Conservation (phyloP, 495 filamentous ascomycete genomes). For the Penicillium cinerascens region DNA sequence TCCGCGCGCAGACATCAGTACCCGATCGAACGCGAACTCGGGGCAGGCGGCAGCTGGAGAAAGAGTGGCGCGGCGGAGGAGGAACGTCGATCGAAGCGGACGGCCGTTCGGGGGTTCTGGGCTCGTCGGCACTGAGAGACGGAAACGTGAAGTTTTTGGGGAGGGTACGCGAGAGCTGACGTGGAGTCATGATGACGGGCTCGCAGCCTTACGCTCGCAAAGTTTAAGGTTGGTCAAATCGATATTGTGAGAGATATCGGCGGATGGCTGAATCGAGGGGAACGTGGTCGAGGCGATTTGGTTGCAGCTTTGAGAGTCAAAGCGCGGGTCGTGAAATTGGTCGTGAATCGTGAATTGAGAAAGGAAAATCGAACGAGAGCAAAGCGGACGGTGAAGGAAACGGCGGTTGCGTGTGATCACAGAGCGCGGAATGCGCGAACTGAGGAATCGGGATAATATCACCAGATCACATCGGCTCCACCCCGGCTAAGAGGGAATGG, state of each 20-base stretch:
- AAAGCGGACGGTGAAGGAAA: slow-evolving; percentile 22
- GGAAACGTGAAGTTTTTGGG: slow-evolving; percentile 64
- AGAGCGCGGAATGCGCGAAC: slow-evolving; percentile 31
- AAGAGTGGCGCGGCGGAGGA: slow-evolving; percentile 49
- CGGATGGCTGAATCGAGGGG: background rate
- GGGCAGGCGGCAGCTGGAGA: slow-evolving; percentile 46
- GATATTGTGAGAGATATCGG: slow-evolving; percentile 6
- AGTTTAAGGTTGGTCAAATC: slow-evolving; percentile 12
- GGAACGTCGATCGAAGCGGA: slow-evolving; percentile 39
- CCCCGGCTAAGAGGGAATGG: slow-evolving; percentile 20
- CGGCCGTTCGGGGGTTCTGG: slow-evolving; percentile 57
- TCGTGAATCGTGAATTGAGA: slow-evolving; percentile 40
- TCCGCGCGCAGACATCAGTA: slow-evolving; percentile 41
- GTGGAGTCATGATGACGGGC: slow-evolving; percentile 37
- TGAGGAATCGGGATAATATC: slow-evolving; percentile 18
- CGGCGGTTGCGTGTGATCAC: slow-evolving; percentile 12
- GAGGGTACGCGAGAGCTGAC: slow-evolving; percentile 59
- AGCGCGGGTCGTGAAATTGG: slow-evolving; percentile 25
- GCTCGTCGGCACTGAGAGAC: slow-evolving; percentile 48
- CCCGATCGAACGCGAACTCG: slow-evolving; percentile 44
- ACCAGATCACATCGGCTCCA: slow-evolving; percentile 32
- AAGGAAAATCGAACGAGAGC: slow-evolving; percentile 35
- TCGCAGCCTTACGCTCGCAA: slow-evolving; percentile 6
- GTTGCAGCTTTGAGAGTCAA: slow-evolving; percentile 1
- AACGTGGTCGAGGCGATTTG: background rate